phyloP scores from a whole-genome alignment of 768 basidiomycete species.

The Pluteus cervinus region DNA sequence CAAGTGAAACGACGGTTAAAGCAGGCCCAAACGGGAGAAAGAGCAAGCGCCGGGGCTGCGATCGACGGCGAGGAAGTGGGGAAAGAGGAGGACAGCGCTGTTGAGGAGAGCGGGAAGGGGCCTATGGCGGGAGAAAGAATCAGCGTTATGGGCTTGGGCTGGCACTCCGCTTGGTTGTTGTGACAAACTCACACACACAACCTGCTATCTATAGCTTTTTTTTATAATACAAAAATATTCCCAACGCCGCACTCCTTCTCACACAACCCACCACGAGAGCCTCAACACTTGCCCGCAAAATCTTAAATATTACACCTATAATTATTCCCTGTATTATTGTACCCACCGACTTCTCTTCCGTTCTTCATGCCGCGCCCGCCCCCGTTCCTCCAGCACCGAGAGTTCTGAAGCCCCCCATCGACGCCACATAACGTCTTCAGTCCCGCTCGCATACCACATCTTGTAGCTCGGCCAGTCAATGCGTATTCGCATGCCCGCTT shows the following conservation, averaged over 20 bases:
- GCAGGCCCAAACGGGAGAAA: neutral
- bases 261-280: too few species aligned
- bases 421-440: constrained; percentile 52
- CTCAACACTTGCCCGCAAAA: too few species aligned
- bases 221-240: constrained; percentile 4
- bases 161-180: constrained; percentile 1
- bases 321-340: constrained; percentile 11
- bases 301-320: constrained; percentile 8
- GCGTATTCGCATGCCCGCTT: constrained; percentile 42
- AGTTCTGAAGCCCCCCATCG: constrained; percentile 25
- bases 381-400: constrained; percentile 28
- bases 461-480: constrained; percentile 59
- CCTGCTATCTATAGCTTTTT: neutral
- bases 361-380: constrained; percentile 47
- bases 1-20: constrained; percentile 4
- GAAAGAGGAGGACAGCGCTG: constrained; percentile 10
- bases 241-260: neutral
- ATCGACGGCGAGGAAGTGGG: constrained; percentile 16
- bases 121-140: constrained; percentile 15
- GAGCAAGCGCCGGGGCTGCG: constrained; percentile 13
- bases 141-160: neutral
- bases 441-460: constrained; percentile 58
- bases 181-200: constrained; percentile 4
- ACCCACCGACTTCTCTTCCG: constrained; percentile 38
- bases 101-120: constrained; percentile 12